Evolutionary conservation across 305 asterid species (phyloP), one percentile per base, ranked within the genome.

Genomic region (Striga hermonthica): DNA sequence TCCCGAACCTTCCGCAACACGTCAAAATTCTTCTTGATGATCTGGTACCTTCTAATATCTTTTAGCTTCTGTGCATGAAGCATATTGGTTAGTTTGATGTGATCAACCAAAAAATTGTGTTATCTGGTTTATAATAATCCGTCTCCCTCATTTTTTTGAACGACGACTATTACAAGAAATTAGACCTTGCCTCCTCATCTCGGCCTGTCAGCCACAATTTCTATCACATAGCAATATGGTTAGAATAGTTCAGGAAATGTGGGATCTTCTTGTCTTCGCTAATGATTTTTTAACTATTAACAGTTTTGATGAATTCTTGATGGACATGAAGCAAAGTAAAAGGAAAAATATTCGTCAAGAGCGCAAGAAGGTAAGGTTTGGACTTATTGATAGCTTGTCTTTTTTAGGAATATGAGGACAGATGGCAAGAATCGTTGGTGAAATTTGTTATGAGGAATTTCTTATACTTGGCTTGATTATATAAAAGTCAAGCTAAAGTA

Each of bases 281-380:
- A 53, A 49, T 62, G 55, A n/a, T 66, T 54, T 56, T 70, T 69
- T 68, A 61, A 15, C 50, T 64, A 62, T 59, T 57, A 58, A 66
- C 91, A 93, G 99, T 74, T 90, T 93, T 74, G 99, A 93, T 70
- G 97, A 93, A 44, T 93, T 90, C 75, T 85, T 93, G 90, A 93
- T 88, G 96, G 99, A 90, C 77, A 72, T 93, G 95, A 93, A 90
- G 86, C 99, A 93, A 71, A 84, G 92, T 70, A 93, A 90, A 81
- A 86, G 99, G 78, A 90, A 93, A 76, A 88, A 80, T 72, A 93
- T 93, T 64, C 99, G 99, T 66, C 99, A 93, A 79, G 99, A 93
- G 79, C 99, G 99, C 75, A 93, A 93, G 81, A 93, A 93, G 96
- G 99, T 82, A 68, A 16, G 37, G 14, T 75, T 37, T 36, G 78